Evolutionary conservation across 2,329 filamentous ascomycete species (phyloP), one percentile per base, ranked within the genome.

Genomic region (Pseudopithomyces chartarum): DNA sequence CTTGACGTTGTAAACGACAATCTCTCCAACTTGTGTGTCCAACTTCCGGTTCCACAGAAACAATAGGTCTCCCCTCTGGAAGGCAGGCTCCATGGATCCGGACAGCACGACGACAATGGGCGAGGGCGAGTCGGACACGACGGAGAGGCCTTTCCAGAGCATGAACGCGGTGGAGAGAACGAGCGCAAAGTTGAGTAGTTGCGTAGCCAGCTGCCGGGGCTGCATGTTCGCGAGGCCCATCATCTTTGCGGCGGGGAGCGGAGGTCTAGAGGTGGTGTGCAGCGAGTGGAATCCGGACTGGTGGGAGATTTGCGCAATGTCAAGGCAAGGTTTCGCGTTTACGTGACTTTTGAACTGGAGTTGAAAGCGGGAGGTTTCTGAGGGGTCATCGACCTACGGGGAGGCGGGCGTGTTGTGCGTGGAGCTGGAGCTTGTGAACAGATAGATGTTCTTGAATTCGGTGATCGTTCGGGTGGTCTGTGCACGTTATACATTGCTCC

Each of bases 131-230:
- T 95, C 88, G 56, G 90, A 87, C 61, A 86, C 80, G 29, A 97
- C 86, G 8, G 89, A 93, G 57, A 97, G 86, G 10, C 90, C 91
- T 78, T 97, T 97, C 92, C 80, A 83, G 48, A 96, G 87, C 92
- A 97, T 97, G 74, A 97, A 97, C 1, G 93, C 92, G 1, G 91
- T 95, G 10, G 90, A 92, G 49, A 97, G 85, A 60, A 97, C 91
- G 61, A 97, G 86, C 55, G 88, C 92, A 76, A 97, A 97, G 80
- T 96, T 96, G 73, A 97, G 86, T 65, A 94, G 78, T 82, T 96
- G 92, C 47, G 87, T 84, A 68, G 92, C 87, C 53, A 90, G 84
- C 76, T 96, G 91, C 76, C 92, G 89, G 63, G 91, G 89, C 76
- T 91, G 92, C 71, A 85, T 80, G 52, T 79, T 78, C 57, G 82